phyloP scores from a whole-genome alignment of 225 moss, liverwort and hornwort genomes.

The Bryoerythrophyllum caledonicum region DNA sequence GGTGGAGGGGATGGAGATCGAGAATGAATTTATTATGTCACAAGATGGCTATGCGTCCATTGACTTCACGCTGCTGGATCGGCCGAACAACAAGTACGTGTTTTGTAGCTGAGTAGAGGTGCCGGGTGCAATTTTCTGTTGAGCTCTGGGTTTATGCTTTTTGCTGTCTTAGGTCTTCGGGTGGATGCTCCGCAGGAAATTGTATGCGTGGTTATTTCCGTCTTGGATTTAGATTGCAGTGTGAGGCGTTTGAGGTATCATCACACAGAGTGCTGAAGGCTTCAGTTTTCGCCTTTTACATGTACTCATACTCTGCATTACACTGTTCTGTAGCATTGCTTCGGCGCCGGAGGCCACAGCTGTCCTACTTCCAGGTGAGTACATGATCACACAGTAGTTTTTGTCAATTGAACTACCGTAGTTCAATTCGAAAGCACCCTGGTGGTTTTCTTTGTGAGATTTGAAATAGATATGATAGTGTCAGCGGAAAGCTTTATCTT shows the following conservation, averaged over 20 bases:
- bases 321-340: conserved; percentile 71
- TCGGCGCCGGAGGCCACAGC: conserved; percentile 98
- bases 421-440: neutral
- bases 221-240: conserved; percentile 18
- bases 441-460: neutral
- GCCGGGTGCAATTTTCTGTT: neutral
- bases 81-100: conserved; percentile 90
- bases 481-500: conserved; percentile 18
- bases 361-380: conserved; percentile 90
- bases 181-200: neutral
- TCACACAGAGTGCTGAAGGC: neutral
- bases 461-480: conserved; percentile 10
- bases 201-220: neutral
- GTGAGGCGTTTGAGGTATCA: conserved; percentile 13
- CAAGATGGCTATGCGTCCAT: conserved; percentile 97
- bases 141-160: neutral
- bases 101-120: conserved; percentile 3
- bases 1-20: conserved; percentile 76
- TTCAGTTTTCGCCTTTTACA: conserved; percentile 4
- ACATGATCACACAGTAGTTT: conserved; percentile 1
- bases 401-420: neutral
- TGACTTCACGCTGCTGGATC: conserved; percentile 97
- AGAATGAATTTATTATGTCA: conserved; percentile 90
- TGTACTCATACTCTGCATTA: conserved; percentile 25
- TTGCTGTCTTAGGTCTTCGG: neutral